These are phyloP conservation scores for Teunomyces kruisii DNA, from an alignment of 805 yeast genomes.

Conservation along the genomic window DNA sequence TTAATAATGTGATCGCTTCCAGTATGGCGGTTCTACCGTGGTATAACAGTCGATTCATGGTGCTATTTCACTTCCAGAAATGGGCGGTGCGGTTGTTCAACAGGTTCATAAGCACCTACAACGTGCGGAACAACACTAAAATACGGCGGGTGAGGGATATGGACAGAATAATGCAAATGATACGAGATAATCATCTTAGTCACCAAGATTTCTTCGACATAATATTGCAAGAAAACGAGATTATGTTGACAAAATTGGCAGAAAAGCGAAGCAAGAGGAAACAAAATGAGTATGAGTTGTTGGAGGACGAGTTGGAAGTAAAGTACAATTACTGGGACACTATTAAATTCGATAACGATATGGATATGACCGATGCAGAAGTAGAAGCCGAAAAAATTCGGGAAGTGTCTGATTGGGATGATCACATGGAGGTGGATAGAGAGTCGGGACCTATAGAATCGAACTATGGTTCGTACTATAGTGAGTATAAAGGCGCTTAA, in stretches of 20 bases:
- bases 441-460: slow-evolving; percentile 9
- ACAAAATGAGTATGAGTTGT: neutral
- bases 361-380: slow-evolving; percentile 24
- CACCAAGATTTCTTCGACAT: slow-evolving; percentile 23
- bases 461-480: slow-evolving; percentile 19
- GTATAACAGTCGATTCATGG: slow-evolving; percentile 23
- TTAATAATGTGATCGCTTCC: slow-evolving; percentile 16
- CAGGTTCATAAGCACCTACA: slow-evolving; percentile 30
- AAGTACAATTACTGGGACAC: slow-evolving; percentile 40
- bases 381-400: neutral
- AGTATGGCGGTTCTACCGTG: slow-evolving; percentile 23
- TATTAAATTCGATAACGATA: slow-evolving; percentile 23
- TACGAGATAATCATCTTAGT: slow-evolving; percentile 19
- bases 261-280: slow-evolving; percentile 5
- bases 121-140: slow-evolving; percentile 14
- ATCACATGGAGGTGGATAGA: neutral
- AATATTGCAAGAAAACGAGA: slow-evolving; percentile 25
- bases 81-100: slow-evolving; percentile 41
- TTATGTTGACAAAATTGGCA: slow-evolving; percentile 18
- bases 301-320: slow-evolving; percentile 7
- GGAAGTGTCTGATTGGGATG: slow-evolving; percentile 1
- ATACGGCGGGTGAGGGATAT: slow-evolving; percentile 20
- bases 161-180: slow-evolving; percentile 24
- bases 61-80: slow-evolving; percentile 28
- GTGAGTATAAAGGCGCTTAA: slow-evolving; percentile 6